phyloP scores from a whole-genome alignment of 805 yeast genomes.

The Cyberlindnera americana region DNA sequence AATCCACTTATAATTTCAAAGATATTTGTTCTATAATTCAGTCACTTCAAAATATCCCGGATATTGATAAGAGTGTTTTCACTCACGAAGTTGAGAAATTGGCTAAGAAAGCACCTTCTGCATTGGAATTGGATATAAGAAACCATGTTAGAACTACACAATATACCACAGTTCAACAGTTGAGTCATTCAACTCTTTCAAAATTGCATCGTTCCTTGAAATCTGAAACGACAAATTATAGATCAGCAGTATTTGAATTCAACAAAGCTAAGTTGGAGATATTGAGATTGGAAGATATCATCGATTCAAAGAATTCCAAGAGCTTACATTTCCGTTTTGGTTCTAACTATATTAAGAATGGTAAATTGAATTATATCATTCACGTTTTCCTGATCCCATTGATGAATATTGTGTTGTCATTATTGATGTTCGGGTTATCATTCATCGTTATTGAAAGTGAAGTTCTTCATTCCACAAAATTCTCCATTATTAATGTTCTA shows the following conservation, averaged over 20 bases:
- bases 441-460: conserved; percentile 68
- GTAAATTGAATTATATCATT: conserved; percentile 39
- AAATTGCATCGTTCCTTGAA: conserved; percentile 50
- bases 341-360: conserved; percentile 31
- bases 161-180: conserved; percentile 22
- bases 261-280: conserved; percentile 45
- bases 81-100: conserved; percentile 15
- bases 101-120: conserved; percentile 13
- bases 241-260: conserved; percentile 58
- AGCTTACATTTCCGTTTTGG: conserved; percentile 31
- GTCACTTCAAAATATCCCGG: conserved; percentile 36
- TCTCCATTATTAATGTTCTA: conserved; percentile 57
- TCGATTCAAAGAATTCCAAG: conserved; percentile 38
- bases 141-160: conserved; percentile 26
- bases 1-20: conserved; percentile 55
- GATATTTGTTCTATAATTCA: conserved; percentile 61
- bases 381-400: conserved; percentile 45
- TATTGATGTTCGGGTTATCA: conserved; percentile 42
- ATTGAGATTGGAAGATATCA: conserved; percentile 53
- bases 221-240: conserved; percentile 45
- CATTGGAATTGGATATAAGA: conserved; percentile 16
- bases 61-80: conserved; percentile 20
- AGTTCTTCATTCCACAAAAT: conserved; percentile 61
- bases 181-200: conserved; percentile 42
- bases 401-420: conserved; percentile 40